These are phyloP conservation scores for Acanthamoeba healyi DNA, from an alignment of 208 protist species.

Conservation along the genomic window DNA sequence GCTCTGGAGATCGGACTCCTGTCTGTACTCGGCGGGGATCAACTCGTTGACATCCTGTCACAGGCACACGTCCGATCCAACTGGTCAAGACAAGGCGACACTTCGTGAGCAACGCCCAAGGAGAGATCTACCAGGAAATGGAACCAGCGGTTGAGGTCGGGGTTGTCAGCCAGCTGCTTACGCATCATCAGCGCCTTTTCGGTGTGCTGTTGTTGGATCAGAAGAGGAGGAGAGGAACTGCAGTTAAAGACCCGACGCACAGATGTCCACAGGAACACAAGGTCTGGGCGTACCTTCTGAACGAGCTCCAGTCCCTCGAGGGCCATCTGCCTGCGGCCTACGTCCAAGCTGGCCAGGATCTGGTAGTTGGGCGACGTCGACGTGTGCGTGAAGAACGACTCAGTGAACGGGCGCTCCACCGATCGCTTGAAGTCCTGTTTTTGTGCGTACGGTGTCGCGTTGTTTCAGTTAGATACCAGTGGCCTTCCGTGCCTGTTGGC, in stretches of 20 bases:
- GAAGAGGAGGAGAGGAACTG: too few species aligned
- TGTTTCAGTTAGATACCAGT: too few species aligned
- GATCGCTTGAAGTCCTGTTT: constrained; percentile 62
- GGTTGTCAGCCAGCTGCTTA: constrained; percentile 67
- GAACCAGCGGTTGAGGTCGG: constrained; percentile 64
- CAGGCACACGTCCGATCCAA: too few species aligned
- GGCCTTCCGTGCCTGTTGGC: too few species aligned
- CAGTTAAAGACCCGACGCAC: too few species aligned
- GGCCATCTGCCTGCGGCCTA: constrained; percentile 64
- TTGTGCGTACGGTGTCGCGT: too few species aligned
- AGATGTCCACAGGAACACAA: too few species aligned
- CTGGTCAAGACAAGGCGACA: too few species aligned
- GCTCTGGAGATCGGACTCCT: background rate
- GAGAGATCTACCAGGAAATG: constrained; percentile 1
- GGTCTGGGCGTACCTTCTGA: constrained; percentile 26
- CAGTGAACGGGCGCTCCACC: constrained; percentile 63
- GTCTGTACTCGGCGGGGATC: constrained; percentile 72
- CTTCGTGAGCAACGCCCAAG: background rate
- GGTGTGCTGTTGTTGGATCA: background rate
- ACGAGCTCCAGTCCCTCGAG: constrained; percentile 75
- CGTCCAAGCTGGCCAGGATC: constrained; percentile 76
- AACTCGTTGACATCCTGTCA: constrained; percentile 66
- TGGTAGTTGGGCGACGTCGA: constrained; percentile 79
- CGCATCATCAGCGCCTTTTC: constrained; percentile 61
- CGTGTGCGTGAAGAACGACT: constrained; percentile 77